Conservation (phyloP, 768 basidiomycete genomes). For the Solioccasus polychromus region DNA sequence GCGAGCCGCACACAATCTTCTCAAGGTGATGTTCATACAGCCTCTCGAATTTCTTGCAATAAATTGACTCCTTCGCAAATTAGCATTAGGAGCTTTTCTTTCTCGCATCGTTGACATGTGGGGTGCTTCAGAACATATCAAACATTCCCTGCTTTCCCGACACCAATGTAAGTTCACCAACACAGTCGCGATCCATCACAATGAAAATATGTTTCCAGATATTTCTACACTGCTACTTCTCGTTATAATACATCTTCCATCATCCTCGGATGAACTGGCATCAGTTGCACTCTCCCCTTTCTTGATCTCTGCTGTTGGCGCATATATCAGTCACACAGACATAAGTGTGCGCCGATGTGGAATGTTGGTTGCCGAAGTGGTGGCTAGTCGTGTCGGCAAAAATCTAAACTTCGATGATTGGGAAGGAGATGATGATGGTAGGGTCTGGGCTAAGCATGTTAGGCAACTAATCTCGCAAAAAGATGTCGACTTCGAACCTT, state of each 20-base stretch:
- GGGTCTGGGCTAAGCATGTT: constrained; percentile 60
- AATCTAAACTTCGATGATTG: constrained; percentile 78
- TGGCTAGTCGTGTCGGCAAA: constrained; percentile 61
- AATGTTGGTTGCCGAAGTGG: constrained; percentile 87
- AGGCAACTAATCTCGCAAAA: constrained; percentile 48
- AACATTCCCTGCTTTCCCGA: constrained; percentile 68
- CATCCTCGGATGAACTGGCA: constrained; percentile 43
- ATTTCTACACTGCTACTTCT: constrained; percentile 70
- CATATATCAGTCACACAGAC: constrained; percentile 79
- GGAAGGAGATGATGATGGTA: constrained; percentile 72
- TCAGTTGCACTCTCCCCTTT: constrained; percentile 50
- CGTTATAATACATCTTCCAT: constrained; percentile 56
- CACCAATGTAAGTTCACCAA: constrained; percentile 65
- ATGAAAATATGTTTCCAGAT: constrained; percentile 43
- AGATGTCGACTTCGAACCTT: constrained; percentile 48
- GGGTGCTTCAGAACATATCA: constrained; percentile 76
- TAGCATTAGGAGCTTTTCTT: constrained; percentile 47
- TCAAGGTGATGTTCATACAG: constrained; percentile 27
- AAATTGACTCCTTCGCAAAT: constrained; percentile 11
- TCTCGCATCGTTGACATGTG: constrained; percentile 57
- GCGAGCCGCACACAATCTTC: constrained; percentile 41
- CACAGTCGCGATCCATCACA: neutral
- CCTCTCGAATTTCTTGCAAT: neutral
- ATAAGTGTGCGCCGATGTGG: constrained; percentile 78
- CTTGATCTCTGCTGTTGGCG: constrained; percentile 67